Base-by-base conservation (phyloP, 345 rosid species). In the Citrus unshiu region DNA sequence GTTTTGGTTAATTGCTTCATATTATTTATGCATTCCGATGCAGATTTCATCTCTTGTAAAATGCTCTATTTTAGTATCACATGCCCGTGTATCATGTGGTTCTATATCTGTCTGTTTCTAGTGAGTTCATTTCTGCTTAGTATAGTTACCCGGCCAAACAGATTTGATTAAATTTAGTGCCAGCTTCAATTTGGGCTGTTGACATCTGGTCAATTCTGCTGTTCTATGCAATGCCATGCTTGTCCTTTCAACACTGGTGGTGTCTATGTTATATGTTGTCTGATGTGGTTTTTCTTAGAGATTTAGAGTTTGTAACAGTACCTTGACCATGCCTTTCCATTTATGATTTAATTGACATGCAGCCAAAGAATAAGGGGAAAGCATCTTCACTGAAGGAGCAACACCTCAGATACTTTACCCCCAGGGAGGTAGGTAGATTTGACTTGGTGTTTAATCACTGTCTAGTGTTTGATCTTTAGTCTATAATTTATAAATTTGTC, bases 321-420 rank as follows among this genome's bases (percentile, higher is more conserved):
- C 27, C 30, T 71, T 27, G 27, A 8, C 22, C 0, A 67, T 24
- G n/a, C 62, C 74, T 72, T 35, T 40, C 34, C 32, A 40, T 35
- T 30, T 25, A 78, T 7, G 43, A 57, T 77, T 32, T 76, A 21
- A 40, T 81, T 82, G 54, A 77, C 76, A 32, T 75, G 86, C 92
- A 95, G 99, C 90, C 90, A 39, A 83, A 84, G 72, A 77, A 75
- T 58, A 88, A 86, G 81, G 95, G 90, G 25, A 91, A 95, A 80
- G 72, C 84, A 64, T 82, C 90, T 79, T 84, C 92, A 32, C 82
- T 92, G 83, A 84, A 88, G 83, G 90, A 91, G 81, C 98, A 89
- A 70, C 34, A 89, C 70, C 99, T 93, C 78, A 88, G 97, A 89
- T 95, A 91, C 80, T 93, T 95, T 86, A 92, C 98, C 60, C 99